Evolutionary conservation across 441 rosid genomes (phyloP).

Genomic region (Populus tomentosa): DNA sequence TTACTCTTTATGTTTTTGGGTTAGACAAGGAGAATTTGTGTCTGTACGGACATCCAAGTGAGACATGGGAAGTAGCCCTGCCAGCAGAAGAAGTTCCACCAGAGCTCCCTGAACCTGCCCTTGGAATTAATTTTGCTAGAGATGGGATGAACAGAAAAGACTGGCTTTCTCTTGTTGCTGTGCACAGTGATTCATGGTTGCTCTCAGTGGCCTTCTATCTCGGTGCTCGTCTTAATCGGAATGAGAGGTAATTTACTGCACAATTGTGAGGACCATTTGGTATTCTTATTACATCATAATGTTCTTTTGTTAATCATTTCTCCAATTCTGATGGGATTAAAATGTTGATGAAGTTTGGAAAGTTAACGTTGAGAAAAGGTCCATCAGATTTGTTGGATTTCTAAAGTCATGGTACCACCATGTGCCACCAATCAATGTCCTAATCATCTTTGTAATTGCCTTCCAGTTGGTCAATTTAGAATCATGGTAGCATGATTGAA

Average conservation of each 20-base stretch:
- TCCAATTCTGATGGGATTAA: neutral
- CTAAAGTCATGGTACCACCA: neutral
- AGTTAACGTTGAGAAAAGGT: neutral
- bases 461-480: neutral
- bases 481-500: neutral
- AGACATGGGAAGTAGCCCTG: slow-evolving; percentile 67
- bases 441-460: neutral
- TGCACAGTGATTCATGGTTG: slow-evolving; percentile 33
- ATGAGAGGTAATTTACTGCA: slow-evolving; percentile 35
- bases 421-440: neutral
- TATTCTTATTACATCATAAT: neutral
- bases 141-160: slow-evolving; percentile 82
- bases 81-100: slow-evolving; percentile 23
- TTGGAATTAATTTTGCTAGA: slow-evolving; percentile 77
- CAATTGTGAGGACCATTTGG: neutral
- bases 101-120: slow-evolving; percentile 76
- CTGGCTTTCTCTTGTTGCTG: slow-evolving; percentile 65
- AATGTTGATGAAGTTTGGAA: neutral
- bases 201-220: slow-evolving; percentile 71
- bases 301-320: neutral
- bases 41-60: slow-evolving; percentile 68
- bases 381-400: neutral
- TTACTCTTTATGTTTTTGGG: neutral
- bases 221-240: slow-evolving; percentile 68
- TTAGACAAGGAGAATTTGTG: slow-evolving; percentile 78